Conservation (phyloP, 441 rosid genomes). For the Erodium moschatum region DNA sequence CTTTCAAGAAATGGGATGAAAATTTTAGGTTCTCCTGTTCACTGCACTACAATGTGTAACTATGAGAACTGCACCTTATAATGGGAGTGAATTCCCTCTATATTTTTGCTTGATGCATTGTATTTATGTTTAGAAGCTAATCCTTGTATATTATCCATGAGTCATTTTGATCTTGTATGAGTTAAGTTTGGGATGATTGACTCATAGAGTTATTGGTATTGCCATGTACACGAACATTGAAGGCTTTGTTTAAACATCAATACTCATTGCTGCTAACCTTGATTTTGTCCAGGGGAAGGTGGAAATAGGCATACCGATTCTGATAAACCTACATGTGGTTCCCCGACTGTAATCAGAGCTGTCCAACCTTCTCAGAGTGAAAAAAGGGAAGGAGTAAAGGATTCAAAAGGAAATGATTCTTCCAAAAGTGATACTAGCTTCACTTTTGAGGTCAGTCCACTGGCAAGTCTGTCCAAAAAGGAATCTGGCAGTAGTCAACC, state of each 20-base stretch:
- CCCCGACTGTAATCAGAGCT: constrained; percentile 35
- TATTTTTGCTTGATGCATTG: background rate
- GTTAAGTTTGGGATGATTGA: background rate
- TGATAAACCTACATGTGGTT: constrained; percentile 36
- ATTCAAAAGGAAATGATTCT: constrained; percentile 33
- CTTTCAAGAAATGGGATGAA: too few species aligned
- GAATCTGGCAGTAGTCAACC: constrained; percentile 45
- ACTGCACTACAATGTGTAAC: too few species aligned
- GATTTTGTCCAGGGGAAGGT: constrained; percentile 25
- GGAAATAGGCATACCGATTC: constrained; percentile 30
- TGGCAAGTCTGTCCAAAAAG: constrained; percentile 25
- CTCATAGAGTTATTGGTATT: background rate
- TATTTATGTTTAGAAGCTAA: background rate
- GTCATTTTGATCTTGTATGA: background rate
- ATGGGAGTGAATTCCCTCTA: background rate
- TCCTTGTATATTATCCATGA: background rate
- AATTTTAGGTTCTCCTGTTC: too few species aligned
- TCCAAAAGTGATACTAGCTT: constrained; percentile 44
- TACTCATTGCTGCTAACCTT: background rate
- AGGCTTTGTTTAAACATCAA: background rate
- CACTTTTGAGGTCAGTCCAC: constrained; percentile 46
- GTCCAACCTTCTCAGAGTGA: constrained; percentile 36
- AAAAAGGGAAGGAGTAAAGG: constrained; percentile 30
- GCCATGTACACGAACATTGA: background rate
- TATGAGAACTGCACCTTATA: too few species aligned